Base-by-base conservation (phyloP, 768 basidiomycete genomes). In the Clitopilus passeckerianus region DNA sequence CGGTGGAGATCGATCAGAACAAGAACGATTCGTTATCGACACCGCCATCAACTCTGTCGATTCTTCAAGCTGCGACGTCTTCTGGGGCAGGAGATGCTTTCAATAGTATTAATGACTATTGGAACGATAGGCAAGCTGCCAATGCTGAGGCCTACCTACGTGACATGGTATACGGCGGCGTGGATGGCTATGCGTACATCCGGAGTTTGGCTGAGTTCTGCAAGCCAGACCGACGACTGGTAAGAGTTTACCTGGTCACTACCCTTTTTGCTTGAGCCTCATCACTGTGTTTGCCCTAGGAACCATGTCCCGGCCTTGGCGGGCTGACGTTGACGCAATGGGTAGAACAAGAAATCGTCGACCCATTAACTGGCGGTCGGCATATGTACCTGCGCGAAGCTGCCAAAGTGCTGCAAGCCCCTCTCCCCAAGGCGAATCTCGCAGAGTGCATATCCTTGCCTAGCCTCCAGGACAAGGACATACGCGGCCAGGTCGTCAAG, bases 141-240 rank as follows among this genome's bases (percentile, higher is more conserved):
- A 77, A 80, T 22, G 88, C 81, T 1, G 86, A 90, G 71, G 79
- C 77, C n/a, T 90, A 87, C 64, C 52, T 92, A 16, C 72, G 80
- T 18, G 87, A 91, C 66, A 67, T 90, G n/a, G 89, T 92, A 0
- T 92, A 91, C 66, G 90, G 91, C 0, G 90, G 91, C 52, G 77
- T 84, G 0, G 89, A 90, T 58, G 90, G 91, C 1, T 71, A 85
- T 24, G 90, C 90, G 5, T 92, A 92, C 68, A 80, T 87, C 56
- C 77, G 87, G 60, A 92, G 91, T 67, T 65, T 93, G 57, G 90
- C 89, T 23, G 86, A 89, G 70, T 93, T 92, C 86, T 33, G 68
- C 74, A 5, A 67, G 69, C 52, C 57, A 57, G 55, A 65, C 58
- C 33, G 66, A 67, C 67, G 73, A 74, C 44, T 54, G 70, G 46